A percentile compares a stretch with the other conserved stretches of the same genome.
Conservation (phyloP, 129 eudicot species). For the Dittrichia graveolens region DNA sequence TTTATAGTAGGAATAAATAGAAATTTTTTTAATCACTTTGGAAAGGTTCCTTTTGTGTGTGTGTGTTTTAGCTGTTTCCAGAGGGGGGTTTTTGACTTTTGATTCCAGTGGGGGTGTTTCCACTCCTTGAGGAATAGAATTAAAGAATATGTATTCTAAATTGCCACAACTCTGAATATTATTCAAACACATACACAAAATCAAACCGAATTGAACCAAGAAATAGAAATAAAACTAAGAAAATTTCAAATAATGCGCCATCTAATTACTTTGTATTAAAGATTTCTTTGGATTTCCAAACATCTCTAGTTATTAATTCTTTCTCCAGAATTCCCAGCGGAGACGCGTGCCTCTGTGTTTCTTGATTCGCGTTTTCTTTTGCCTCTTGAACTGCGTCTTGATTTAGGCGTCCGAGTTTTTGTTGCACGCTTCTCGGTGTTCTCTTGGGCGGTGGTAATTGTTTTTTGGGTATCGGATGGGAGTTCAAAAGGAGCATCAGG, state of each 20-base stretch:
- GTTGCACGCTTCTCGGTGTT: constrained; percentile 57
- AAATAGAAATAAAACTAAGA: constrained; percentile 21
- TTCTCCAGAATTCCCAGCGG: constrained; percentile 44
- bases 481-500: constrained; percentile 86
- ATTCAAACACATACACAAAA: constrained; percentile 14
- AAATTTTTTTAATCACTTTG: too few relatives aligned
- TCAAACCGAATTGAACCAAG: neutral
- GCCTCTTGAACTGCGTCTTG: constrained; percentile 61
- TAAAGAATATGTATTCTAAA: neutral
- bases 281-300: neutral
- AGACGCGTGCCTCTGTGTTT: constrained; percentile 51
- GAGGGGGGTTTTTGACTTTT: too few relatives aligned
- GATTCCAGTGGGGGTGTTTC: too few relatives aligned
- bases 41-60: too few relatives aligned
- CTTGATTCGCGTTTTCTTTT: constrained; percentile 66
- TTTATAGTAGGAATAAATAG: too few relatives aligned
- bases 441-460: constrained; percentile 40
- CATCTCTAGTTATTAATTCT: constrained; percentile 23
- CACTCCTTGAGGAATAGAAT: too few relatives aligned
- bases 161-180: constrained; percentile 17
- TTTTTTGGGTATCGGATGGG: constrained; percentile 46
- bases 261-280: constrained; percentile 35
- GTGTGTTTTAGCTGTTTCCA: too few relatives aligned
- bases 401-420: constrained; percentile 60
- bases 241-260: constrained; percentile 25